Percentiles rank a stretch among this genome's conserved stretches.
These are phyloP conservation scores for Paracoccidioides lutzii DNA, from an alignment of 2,329 filamentous ascomycete species.

Conservation along the genomic window DNA sequence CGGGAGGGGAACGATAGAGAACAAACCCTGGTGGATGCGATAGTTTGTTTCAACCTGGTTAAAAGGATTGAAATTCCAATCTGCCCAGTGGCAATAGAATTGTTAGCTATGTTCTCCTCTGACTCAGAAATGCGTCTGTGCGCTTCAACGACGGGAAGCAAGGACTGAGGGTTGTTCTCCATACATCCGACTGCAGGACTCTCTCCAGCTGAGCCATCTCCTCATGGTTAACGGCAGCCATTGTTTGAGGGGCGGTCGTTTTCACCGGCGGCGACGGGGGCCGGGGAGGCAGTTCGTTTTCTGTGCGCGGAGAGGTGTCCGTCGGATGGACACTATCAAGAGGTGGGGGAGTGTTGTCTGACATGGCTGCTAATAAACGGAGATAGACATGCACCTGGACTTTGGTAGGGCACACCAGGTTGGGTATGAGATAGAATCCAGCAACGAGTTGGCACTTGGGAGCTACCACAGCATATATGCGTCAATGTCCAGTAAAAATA, in stretches of 20 bases:
- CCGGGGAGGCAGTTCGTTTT: constrained; percentile 19
- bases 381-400: background rate
- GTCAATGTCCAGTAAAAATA: no score
- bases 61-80: constrained; percentile 51
- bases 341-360: constrained; percentile 16
- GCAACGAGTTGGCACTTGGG: no score
- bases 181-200: constrained; percentile 37
- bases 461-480: no score
- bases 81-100: constrained; percentile 18
- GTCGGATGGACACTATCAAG: constrained; percentile 19
- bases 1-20: background rate
- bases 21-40: constrained; percentile 47
- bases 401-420: no score
- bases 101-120: background rate
- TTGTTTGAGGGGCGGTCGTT: background rate
- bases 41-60: constrained; percentile 51
- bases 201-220: constrained; percentile 29
- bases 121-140: background rate
- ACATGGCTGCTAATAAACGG: constrained; percentile 13
- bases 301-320: constrained; percentile 11
- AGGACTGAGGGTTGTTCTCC: constrained; percentile 4
- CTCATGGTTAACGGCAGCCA: constrained; percentile 20
- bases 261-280: background rate
- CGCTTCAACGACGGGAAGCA: background rate
- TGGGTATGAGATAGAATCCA: no score